Percentiles rank a stretch among this genome's conserved stretches.
phyloP scores from a whole-genome alignment of 2,329 filamentous ascomycete species.

The Sordariomycetes sp. region DNA sequence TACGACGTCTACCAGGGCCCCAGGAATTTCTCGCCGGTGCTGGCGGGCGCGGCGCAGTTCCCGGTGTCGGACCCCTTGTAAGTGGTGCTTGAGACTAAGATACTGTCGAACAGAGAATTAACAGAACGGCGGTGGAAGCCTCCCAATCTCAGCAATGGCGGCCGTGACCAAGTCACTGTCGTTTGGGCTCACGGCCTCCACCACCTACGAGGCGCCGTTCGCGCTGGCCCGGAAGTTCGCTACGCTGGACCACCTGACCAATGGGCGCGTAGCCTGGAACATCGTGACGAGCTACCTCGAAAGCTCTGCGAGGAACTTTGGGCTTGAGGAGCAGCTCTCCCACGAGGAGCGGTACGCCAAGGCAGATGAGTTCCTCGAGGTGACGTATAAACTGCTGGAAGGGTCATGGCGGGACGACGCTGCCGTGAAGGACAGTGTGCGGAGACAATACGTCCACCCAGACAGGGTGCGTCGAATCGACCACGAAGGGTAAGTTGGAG shows the following conservation, averaged over 20 bases:
- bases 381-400: constrained; percentile 51
- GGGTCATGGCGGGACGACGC: constrained; percentile 51
- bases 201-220: constrained; percentile 23
- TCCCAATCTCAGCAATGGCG: constrained; percentile 30
- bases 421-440: constrained; percentile 41
- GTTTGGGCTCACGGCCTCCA: constrained; percentile 23
- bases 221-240: constrained; percentile 20
- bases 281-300: constrained; percentile 61
- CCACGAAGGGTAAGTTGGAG: constrained; percentile 36
- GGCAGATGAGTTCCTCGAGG: constrained; percentile 48
- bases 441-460: constrained; percentile 31
- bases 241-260: constrained; percentile 51
- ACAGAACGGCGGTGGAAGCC: background rate
- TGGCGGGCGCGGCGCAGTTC: constrained; percentile 27
- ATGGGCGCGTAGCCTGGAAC: constrained; percentile 38
- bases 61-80: constrained; percentile 28
- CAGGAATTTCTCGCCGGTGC: constrained; percentile 9
- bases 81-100: background rate
- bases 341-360: constrained; percentile 42
- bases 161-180: constrained; percentile 30
- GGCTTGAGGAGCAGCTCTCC: constrained; percentile 39
- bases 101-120: background rate
- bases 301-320: constrained; percentile 53
- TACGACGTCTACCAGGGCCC: constrained; percentile 19
- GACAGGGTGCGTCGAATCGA: constrained; percentile 49